Base-by-base conservation (phyloP, 2,329 filamentous ascomycete species). In the Rachicladosporium sp. region DNA sequence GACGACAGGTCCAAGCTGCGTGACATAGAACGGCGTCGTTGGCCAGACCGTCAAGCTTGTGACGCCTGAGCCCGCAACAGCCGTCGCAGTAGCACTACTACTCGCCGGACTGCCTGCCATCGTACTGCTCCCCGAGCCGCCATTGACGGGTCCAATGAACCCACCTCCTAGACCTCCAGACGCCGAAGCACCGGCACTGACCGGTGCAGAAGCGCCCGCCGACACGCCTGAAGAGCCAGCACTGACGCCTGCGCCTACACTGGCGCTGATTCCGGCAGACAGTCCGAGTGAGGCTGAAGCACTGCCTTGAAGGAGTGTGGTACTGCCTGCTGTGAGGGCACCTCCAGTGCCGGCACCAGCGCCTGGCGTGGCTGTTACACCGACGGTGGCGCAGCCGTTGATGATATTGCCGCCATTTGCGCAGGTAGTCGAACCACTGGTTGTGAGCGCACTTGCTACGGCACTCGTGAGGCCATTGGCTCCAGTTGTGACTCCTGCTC, bases 401-500 rank as follows among this genome's bases (percentile, higher is more conserved):
- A 42, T 33, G 10, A 42, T 35, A 29, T 44, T 40, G 15, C 43
- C 43, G 10, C 42, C 42, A 4, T 42, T 44, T 5, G 27, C 10
- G 33, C 42, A 44, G 12, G 42, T 43, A 5, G 36, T 40, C 21
- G 23, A 27, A 7, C 6, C 23, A 6, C 23, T 27, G 23, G 23
- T 27, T 3, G 23, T 27, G 23, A 27, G 23, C 23, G 23, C 23
- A 27, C 23, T 27, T 27, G 23, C 23, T 27, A 27, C 23, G 6
- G 23, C 23, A 27, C 23, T 27, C 4, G 23, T 27, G 23, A 3
- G 23, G 23, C 23, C 23, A 27, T 6, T 27, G 23, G 23, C 23
- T 27, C 23, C 23, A 27, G 23, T 27, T 27, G 23, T 27, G 23
- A 27, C 23, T 27, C 23, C 23, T 27, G 23, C 23, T 27, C 23